Base-by-base conservation (phyloP, 1,139 yeast genomes). In the Suhomyces chickasaworum region DNA sequence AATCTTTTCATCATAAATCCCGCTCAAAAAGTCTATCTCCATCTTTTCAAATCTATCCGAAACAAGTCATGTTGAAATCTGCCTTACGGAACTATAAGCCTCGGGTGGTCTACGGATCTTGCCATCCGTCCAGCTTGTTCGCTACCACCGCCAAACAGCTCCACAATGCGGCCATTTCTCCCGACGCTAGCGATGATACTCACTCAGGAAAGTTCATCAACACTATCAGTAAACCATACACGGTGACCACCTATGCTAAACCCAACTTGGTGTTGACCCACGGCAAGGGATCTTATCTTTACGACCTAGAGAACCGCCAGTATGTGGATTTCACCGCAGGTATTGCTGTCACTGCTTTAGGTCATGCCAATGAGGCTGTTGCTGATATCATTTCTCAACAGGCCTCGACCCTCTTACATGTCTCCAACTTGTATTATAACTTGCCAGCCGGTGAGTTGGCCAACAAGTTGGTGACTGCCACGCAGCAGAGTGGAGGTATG, bases 271-370 rank as follows among this genome's bases (percentile, higher is more conserved):
- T 84, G 9, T 72, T 84, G 51, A 78, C 83, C 31, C 84, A 80
- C 47, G 97, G 95, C 15, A 71, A 84, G 58, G 96, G 95, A 4
- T 78, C 89, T 12, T 69, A 76, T 49, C 65, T 89, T 48, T 88
- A 84, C 73, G 99, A 93, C 61, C 69, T 86, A 45, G 91, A 87
- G 59, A 78, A 87, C 59, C 74, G 85, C 43, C 78, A 86, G 60
- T 93, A 86, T 63, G 77, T 93, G 45, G 99, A 93, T 64, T 91
- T 93, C 67, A 84, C 91, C 2, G 90, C 97, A 1, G 99, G 99
- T 42, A 90, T 93, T 55, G 98, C 99, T 1, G 99, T 93, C 13
- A 91, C 97, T n/a, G 84, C 88, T 1, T 73, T 93, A 53, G 99
- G 99, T 3, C 99, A 93, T 65, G 74, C 90, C 27, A 79, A 93